Evolutionary conservation across 23 red algal species (phyloP).

Genomic region (Gracilaria caudata): DNA sequence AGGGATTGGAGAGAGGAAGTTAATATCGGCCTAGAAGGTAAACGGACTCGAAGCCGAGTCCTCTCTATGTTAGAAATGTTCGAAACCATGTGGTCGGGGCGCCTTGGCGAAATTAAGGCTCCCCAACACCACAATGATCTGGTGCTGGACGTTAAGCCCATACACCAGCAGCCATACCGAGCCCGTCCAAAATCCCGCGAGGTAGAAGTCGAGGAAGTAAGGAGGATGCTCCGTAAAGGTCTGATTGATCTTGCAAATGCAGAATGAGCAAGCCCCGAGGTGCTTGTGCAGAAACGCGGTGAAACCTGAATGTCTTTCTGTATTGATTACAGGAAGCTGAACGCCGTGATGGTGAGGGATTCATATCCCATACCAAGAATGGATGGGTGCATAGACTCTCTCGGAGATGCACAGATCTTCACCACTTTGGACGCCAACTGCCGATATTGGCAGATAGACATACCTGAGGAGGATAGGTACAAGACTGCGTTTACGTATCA

Average conservation of each 20-base stretch:
- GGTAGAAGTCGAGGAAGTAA: not conserved
- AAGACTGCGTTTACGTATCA: slow-evolving; percentile 20
- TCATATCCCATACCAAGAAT: slow-evolving; percentile 39
- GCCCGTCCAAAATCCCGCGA: not conserved
- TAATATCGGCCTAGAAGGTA: not conserved
- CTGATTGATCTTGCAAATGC: not conserved
- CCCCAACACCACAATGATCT: not conserved
- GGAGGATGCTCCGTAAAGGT: slow-evolving; percentile 5
- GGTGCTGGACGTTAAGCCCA: not conserved
- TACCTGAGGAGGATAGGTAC: slow-evolving; percentile 14
- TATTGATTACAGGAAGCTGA: slow-evolving; percentile 21
- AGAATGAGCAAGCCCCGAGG: slow-evolving; percentile 1
- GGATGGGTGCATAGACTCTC: slow-evolving; percentile 47
- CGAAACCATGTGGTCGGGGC: not conserved
- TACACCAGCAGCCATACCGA: not conserved
- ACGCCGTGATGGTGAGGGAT: slow-evolving; percentile 24
- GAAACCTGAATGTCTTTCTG: not conserved
- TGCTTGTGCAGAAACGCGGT: not conserved
- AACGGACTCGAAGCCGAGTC: not conserved
- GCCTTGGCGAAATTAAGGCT: not conserved
- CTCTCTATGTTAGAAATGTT: not conserved
- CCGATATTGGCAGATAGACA: slow-evolving; percentile 45
- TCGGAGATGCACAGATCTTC: slow-evolving; percentile 24
- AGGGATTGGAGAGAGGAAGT: not conserved
- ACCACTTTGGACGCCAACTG: slow-evolving; percentile 39